Evolutionary conservation across 2,329 filamentous ascomycete genomes (phyloP), one percentile per base, ranked within the genome.

Genomic region (Zymoseptoria brevis): DNA sequence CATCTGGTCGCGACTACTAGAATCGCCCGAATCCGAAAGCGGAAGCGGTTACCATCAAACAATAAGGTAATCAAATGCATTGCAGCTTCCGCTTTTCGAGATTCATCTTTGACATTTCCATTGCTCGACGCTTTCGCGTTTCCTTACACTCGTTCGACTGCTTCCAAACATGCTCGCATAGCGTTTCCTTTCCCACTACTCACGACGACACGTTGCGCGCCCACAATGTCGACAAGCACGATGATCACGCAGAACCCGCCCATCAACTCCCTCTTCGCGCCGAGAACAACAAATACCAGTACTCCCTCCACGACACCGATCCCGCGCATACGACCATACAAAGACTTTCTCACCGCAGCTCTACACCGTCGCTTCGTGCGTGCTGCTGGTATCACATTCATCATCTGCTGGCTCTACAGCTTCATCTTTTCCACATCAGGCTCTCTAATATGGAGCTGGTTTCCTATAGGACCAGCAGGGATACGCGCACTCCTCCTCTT

Each of bases 261-360:
- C 26, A 26, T 50, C 24, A 35, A 21, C 21, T 16, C n/a, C 16
- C 21, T 54, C 48, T 29, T 30, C 51, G 54, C 55, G 19, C 45
- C 59, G 22, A 35, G 35, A 57, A 57, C 52, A 63, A 57, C 59
- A 41, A 60, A 64, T 58, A 21, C 56, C 51, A 53, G 57, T 48
- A 50, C 62, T 30, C 30, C 59, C n/a, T 35, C 62, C 58, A 68
- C 59, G 6, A 52, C 73, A 72, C 69, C 74, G 75, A 70, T 78
- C 75, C 72, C 80, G 77, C 76, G 62, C 53, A 59, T 59, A 50
- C 61, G 84, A 79, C 80, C 82, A 73, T 96, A 96, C 76, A 88
- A 90, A 79, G 90, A 96, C 77, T 95, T 95, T 74, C 78, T 96
- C 67, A 95, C 93, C 62, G 92, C 93, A 54, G 87, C 88, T 56